These are phyloP conservation scores for Zymoseptoria crescenta DNA, from an alignment of 2,329 filamentous ascomycete species.

Conservation along the genomic window DNA sequence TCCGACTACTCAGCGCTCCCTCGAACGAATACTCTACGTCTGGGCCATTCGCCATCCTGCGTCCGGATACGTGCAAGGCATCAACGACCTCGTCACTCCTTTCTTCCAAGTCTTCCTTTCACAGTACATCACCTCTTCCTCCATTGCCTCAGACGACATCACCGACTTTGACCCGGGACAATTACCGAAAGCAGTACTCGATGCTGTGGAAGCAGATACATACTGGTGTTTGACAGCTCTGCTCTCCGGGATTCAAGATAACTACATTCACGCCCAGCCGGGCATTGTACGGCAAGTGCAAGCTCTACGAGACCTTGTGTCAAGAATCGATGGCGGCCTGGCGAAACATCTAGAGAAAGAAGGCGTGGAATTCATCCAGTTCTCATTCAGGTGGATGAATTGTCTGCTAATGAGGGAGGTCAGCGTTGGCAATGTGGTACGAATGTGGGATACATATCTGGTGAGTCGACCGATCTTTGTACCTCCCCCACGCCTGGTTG, in stretches of 20 bases:
- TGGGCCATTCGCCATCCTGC: slow-evolving; percentile 98
- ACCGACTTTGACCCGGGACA: slow-evolving; percentile 95
- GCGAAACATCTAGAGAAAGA: slow-evolving; percentile 85
- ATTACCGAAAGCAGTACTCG: slow-evolving; percentile 78
- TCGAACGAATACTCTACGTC: slow-evolving; percentile 91
- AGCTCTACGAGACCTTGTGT: slow-evolving; percentile 80
- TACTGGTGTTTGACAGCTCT: slow-evolving; percentile 98
- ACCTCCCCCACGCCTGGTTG: too few relatives aligned
- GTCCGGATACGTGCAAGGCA: slow-evolving; percentile 95
- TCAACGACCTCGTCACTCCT: slow-evolving; percentile 94
- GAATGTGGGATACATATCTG: slow-evolving; percentile 99
- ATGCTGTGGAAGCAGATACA: slow-evolving; percentile 93
- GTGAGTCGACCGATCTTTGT: slow-evolving; percentile 47
- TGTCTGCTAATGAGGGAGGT: slow-evolving; percentile 97
- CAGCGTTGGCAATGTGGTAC: slow-evolving; percentile 88
- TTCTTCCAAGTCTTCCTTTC: slow-evolving; percentile 98
- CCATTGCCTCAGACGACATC: slow-evolving; percentile 70
- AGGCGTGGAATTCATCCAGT: slow-evolving; percentile 96
- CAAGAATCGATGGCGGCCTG: slow-evolving; percentile 74
- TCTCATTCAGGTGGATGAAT: slow-evolving; percentile 99
- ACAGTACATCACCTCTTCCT: slow-evolving; percentile 82
- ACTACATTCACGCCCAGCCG: slow-evolving; percentile 96
- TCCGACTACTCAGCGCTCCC: slow-evolving; percentile 86
- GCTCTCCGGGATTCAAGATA: slow-evolving; percentile 97
- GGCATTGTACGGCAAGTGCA: slow-evolving; percentile 92